phyloP scores from a whole-genome alignment of 2,329 filamentous ascomycete species.

The Aureobasidium sp. region DNA sequence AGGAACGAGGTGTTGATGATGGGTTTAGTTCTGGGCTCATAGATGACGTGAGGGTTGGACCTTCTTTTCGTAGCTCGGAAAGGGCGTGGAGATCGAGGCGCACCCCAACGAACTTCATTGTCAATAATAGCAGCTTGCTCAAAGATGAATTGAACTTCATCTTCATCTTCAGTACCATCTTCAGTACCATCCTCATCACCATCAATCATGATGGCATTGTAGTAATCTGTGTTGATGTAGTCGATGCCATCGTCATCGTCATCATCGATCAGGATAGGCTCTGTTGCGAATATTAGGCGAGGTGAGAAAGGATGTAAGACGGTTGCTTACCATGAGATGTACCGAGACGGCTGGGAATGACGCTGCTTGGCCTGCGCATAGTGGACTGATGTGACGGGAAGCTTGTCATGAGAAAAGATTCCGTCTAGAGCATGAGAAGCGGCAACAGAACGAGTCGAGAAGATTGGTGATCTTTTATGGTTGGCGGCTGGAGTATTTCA shows the following conservation, averaged over 20 bases:
- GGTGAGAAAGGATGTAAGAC: too few species aligned
- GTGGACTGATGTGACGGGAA: not conserved
- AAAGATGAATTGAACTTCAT: not conserved
- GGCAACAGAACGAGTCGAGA: not conserved
- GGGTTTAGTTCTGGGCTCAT: not conserved
- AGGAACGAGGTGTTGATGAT: not conserved
- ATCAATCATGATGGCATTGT: not conserved
- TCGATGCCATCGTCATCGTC: conserved; percentile 1
- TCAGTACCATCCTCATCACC: conserved; percentile 15
- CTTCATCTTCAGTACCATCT: conserved; percentile 17
- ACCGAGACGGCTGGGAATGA: not conserved
- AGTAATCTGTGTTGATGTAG: not conserved
- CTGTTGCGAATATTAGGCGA: not conserved
- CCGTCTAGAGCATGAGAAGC: not conserved
- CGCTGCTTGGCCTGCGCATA: not conserved
- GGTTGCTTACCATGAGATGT: not conserved
- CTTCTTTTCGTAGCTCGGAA: not conserved
- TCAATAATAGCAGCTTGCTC: not conserved
- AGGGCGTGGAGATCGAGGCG: not conserved
- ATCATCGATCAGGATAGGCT: conserved; percentile 3
- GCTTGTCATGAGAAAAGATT: not conserved
- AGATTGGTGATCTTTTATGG: not conserved
- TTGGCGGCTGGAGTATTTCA: not conserved
- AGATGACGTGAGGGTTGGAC: not conserved
- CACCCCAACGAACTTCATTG: not conserved